Evolutionary conservation across 305 asterid species (phyloP).

Genomic region (Fraxinus paxiana): DNA sequence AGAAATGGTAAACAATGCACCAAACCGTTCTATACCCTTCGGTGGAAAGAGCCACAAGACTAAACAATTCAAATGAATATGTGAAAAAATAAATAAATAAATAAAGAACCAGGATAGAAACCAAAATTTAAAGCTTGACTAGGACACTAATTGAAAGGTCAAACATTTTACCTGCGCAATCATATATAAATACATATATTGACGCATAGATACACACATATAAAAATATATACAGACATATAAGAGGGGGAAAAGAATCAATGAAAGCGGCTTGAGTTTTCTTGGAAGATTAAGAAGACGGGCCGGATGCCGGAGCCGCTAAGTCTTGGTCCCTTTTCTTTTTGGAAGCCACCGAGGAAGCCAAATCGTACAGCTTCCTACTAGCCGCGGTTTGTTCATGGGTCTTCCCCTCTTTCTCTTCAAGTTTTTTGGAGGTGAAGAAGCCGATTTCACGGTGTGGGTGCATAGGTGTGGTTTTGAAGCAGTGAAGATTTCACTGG

Average conservation of each 20-base stretch:
- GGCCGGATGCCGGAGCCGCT: slow-evolving; percentile 5
- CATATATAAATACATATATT: not conserved
- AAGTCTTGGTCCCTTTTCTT: slow-evolving; percentile 25
- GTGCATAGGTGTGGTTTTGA: slow-evolving; percentile 25
- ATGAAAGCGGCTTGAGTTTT: slow-evolving; percentile 37
- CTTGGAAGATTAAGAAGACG: slow-evolving; percentile 29
- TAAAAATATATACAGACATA: not conserved
- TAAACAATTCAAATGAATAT: not conserved
- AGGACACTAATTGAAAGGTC: not conserved
- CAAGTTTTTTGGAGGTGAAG: slow-evolving; percentile 31
- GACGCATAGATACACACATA: not conserved
- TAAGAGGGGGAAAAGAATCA: not conserved
- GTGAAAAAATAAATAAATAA: no score
- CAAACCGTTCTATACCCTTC: no score
- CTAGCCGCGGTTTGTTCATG: slow-evolving; percentile 59
- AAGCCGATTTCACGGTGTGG: slow-evolving; percentile 28
- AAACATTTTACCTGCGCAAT: not conserved
- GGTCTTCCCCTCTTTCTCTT: slow-evolving; percentile 28
- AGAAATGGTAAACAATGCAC: no score
- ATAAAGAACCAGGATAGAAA: not conserved
- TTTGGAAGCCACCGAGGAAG: slow-evolving; percentile 26
- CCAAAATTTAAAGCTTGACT: not conserved
- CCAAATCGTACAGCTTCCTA: slow-evolving; percentile 32
- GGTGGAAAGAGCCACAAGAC: not conserved
- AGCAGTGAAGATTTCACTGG: no score